A percentile compares a stretch with the other conserved stretches of the same genome.
Conservation (phyloP, 257 asterid genomes). For the Marsdenia floribunda region DNA sequence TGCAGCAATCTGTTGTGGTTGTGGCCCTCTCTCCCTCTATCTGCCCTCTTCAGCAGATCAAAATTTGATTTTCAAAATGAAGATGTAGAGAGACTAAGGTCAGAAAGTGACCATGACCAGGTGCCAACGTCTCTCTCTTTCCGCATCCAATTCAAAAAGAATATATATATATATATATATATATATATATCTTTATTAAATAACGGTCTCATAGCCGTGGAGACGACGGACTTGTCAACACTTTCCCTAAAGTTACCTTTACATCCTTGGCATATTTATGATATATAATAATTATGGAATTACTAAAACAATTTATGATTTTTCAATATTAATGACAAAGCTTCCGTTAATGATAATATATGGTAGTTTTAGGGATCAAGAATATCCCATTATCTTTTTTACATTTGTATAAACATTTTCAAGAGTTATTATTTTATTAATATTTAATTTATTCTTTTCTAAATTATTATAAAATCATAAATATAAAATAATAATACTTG, state of each 20-base stretch:
- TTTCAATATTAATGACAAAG: too few relatives aligned
- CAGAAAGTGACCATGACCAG: conserved; percentile 17
- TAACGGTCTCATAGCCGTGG: conserved; percentile 32
- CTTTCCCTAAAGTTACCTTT: conserved; percentile 3
- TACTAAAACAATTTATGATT: too few relatives aligned
- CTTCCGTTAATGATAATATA: too few relatives aligned
- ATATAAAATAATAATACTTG: too few relatives aligned
- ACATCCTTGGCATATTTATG: conserved; percentile 34
- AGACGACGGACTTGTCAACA: conserved; percentile 36
- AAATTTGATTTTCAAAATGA: conserved; percentile 44
- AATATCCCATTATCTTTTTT: too few relatives aligned
- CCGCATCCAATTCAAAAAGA: conserved; percentile 28
- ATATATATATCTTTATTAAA: conserved; percentile 5
- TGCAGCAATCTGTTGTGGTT: background rate
- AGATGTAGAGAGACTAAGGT: conserved; percentile 22
- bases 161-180: background rate
- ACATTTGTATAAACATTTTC: too few relatives aligned
- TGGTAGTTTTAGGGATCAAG: too few relatives aligned
- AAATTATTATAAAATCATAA: too few relatives aligned
- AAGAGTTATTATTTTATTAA: too few relatives aligned
- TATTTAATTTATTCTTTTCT: too few relatives aligned
- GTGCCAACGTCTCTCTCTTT: conserved; percentile 42
- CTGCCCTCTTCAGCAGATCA: background rate
- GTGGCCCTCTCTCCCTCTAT: background rate
- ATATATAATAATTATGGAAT: too few relatives aligned